Base-by-base conservation (phyloP, 495 filamentous ascomycete genomes). In the Penicillium coffeae region DNA sequence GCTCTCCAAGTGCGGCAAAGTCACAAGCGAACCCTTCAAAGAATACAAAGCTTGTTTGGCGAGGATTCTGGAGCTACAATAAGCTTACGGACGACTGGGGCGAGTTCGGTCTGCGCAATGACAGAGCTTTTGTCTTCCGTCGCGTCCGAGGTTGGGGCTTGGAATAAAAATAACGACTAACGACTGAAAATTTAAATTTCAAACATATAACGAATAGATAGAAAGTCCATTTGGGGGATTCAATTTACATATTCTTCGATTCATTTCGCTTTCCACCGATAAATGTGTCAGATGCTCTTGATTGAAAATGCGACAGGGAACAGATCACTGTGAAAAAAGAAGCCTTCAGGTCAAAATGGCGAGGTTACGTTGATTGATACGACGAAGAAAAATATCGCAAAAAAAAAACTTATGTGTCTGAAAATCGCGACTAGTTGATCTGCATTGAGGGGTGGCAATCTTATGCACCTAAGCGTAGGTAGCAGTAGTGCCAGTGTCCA, bases 11-110 rank as follows among this genome's bases (percentile, higher is more conserved):
- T 0, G 78, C 85, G 0, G 70, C 66, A 13, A 71, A 71, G 47
- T 59, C 59, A 1, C 58, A 61, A 19, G 52, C 56, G 8, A 73
- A 72, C 44, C 56, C 66, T 16, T 63, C 70, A 1, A 77, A 78
- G 55, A 93, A 91, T 48, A 95, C 89, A 39, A 96, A 92, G 69
- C 63, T 99, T 27, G 68, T 69, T 0, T 97, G 94, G 94, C 85
- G 85, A 63, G 87, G 88, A 0, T 96, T 86, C 67, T 96, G 89
- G 86, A 90, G 84, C 67, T 94, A 93, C 55, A 94, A 96, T 59
- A 77, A 75, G 57, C 68, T 95, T 55, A 92, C 90, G 15, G 90
- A 92, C 60, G 91, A 96, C 64, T 89, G 89, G 86, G 89, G 78
- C 0, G 86, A 88, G 66, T 97, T 97, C 68, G 74, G 78, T 14